These are phyloP conservation scores for Rhodotorula sp. DNA, from an alignment of 1,284 basidiomycete species.

Conservation along the genomic window DNA sequence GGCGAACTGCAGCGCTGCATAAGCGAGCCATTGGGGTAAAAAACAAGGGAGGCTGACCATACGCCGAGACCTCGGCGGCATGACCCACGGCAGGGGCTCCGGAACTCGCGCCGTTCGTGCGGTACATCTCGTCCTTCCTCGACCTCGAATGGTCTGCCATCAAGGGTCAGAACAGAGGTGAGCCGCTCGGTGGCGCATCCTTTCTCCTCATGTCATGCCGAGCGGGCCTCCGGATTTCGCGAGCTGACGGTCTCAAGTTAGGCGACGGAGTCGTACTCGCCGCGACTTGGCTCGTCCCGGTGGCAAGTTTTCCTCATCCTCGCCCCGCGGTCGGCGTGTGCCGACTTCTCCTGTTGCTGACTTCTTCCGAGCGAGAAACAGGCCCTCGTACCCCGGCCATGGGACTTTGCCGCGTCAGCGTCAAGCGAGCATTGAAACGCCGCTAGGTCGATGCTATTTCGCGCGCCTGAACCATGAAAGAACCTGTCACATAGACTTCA, in stretches of 20 bases:
- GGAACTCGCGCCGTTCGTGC: constrained; percentile 41
- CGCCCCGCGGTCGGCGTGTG: too few species aligned
- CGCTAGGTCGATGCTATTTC: too few species aligned
- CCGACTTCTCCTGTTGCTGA: too few species aligned
- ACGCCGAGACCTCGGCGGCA: too few species aligned
- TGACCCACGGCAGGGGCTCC: constrained; percentile 26
- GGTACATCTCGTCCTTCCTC: constrained; percentile 40
- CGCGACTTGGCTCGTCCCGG: constrained; percentile 44
- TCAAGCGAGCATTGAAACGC: too few species aligned
- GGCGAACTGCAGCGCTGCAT: not conserved
- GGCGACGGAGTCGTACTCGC: constrained; percentile 45
- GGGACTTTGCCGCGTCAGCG: constrained; percentile 8
- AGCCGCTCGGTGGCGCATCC: not conserved
- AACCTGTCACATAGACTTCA: too few species aligned
- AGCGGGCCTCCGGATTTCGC: not conserved
- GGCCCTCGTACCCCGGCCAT: constrained; percentile 32
- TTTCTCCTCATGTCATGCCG: too few species aligned
- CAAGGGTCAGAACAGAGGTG: constrained; percentile 35
- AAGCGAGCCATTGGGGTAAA: too few species aligned
- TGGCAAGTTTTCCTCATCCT: not conserved
- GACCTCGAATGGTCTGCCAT: constrained; percentile 45
- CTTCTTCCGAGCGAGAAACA: not conserved
- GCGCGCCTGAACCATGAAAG: too few species aligned
- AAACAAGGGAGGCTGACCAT: too few species aligned
- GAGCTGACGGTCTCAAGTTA: not conserved